phyloP scores from a whole-genome alignment of 441 rosid genomes.

The Brassica hybrid region DNA sequence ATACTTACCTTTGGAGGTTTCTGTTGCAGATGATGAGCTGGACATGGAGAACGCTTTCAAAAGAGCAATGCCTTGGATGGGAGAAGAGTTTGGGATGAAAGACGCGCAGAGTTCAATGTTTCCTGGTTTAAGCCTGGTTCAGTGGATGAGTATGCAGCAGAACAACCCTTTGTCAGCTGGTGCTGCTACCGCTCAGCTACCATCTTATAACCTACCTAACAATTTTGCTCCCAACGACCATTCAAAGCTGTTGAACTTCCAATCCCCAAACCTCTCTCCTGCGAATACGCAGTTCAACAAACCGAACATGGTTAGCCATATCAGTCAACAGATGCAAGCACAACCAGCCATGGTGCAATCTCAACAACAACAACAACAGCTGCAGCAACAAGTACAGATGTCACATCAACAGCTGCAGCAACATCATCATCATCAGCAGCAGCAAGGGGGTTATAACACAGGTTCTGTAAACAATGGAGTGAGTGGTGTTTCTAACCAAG shows the following conservation, averaged over 20 bases:
- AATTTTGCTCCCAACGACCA: slow-evolving; percentile 64
- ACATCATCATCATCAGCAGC: slow-evolving; percentile 44
- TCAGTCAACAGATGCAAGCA: slow-evolving; percentile 45
- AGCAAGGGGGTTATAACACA: slow-evolving; percentile 37
- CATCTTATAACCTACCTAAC: slow-evolving; percentile 58
- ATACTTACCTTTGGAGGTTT: slow-evolving; percentile 1
- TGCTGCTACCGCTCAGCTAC: slow-evolving; percentile 56
- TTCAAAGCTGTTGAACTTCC: slow-evolving; percentile 76
- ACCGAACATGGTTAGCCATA: slow-evolving; percentile 50
- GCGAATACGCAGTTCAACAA: slow-evolving; percentile 67
- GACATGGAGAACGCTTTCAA: slow-evolving; percentile 46
- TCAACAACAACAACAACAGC: slow-evolving; percentile 45
- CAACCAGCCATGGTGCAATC: slow-evolving; percentile 44
- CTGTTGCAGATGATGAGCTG: slow-evolving; percentile 40
- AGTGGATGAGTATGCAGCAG: slow-evolving; percentile 71
- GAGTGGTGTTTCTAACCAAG: slow-evolving; percentile 29
- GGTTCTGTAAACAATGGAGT: slow-evolving; percentile 35
- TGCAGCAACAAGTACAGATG: slow-evolving; percentile 46
- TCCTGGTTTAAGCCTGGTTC: slow-evolving; percentile 46
- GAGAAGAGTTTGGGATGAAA: slow-evolving; percentile 44
- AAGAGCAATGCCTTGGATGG: slow-evolving; percentile 50
- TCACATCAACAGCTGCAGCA: slow-evolving; percentile 50
- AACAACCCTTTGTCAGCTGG: slow-evolving; percentile 52
- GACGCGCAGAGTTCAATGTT: slow-evolving; percentile 43
- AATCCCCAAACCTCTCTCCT: slow-evolving; percentile 58